Conservation (phyloP, 352 stramenopile species). For the Phytophthora idaei region DNA sequence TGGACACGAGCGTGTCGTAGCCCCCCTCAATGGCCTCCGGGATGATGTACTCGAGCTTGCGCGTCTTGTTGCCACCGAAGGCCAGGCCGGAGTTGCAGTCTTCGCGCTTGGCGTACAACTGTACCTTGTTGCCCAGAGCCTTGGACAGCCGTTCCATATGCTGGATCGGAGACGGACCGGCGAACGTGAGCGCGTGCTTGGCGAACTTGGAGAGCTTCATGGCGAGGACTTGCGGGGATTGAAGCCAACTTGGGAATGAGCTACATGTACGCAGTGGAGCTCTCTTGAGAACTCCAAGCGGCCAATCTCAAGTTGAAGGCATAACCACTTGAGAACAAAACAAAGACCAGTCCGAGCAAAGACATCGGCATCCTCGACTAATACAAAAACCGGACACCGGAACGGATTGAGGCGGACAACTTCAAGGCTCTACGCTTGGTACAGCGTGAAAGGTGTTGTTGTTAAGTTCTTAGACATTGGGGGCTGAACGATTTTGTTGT, state of each 20-base stretch:
- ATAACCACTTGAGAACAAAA: slow-evolving; percentile 19
- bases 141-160: slow-evolving; percentile 42
- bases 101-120: slow-evolving; percentile 45
- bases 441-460: no score
- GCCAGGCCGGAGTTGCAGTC: slow-evolving; percentile 44
- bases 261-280: not conserved
- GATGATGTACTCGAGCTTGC: slow-evolving; percentile 48
- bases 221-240: not conserved
- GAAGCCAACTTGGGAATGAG: slow-evolving; percentile 31
- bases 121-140: slow-evolving; percentile 38
- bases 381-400: slow-evolving; percentile 26
- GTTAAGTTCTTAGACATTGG: no score
- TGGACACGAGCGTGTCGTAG: slow-evolving; percentile 46
- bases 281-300: not conserved
- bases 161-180: slow-evolving; percentile 41
- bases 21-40: slow-evolving; percentile 41
- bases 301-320: slow-evolving; percentile 20
- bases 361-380: slow-evolving; percentile 11
- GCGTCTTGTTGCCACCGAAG: slow-evolving; percentile 46
- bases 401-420: slow-evolving; percentile 1
- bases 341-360: slow-evolving; percentile 26
- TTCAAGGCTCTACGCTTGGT: not conserved
- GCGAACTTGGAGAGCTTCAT: slow-evolving; percentile 49
- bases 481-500: not conserved
- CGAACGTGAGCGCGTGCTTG: slow-evolving; percentile 42